A percentile compares a stretch with the other conserved stretches of the same genome.
phyloP scores from a whole-genome alignment of 768 basidiomycete species.

The Suillus placidus region DNA sequence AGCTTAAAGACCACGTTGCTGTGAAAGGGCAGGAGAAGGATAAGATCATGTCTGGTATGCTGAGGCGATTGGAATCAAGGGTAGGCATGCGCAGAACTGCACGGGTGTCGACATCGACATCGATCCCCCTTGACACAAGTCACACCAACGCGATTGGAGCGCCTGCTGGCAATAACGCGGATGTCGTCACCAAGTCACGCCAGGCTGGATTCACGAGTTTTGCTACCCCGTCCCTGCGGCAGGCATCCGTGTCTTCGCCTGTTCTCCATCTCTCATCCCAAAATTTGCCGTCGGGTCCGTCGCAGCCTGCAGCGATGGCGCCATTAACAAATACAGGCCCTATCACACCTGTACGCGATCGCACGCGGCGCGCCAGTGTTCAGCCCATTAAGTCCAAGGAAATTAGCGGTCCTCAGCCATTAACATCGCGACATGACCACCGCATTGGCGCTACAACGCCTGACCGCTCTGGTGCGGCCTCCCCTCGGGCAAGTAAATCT shows the following conservation, averaged over 20 bases:
- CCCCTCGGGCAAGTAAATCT: constrained; percentile 33
- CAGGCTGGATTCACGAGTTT: constrained; percentile 60
- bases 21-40: constrained; percentile 38
- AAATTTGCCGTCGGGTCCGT: constrained; percentile 55
- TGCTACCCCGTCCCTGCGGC: constrained; percentile 65
- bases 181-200: constrained; percentile 43
- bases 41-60: constrained; percentile 48
- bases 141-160: constrained; percentile 27
- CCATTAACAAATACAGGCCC: constrained; percentile 50
- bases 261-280: constrained; percentile 66
- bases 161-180: constrained; percentile 31
- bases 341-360: constrained; percentile 50
- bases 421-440: constrained; percentile 37
- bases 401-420: constrained; percentile 43
- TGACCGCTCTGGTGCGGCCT: constrained; percentile 34
- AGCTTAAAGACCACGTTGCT: constrained; percentile 29
- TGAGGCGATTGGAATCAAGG: constrained; percentile 51
- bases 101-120: constrained; percentile 43
- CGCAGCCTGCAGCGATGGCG: constrained; percentile 47
- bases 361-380: constrained; percentile 44
- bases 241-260: constrained; percentile 77
- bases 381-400: constrained; percentile 36
- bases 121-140: constrained; percentile 37
- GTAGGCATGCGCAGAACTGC: constrained; percentile 51
- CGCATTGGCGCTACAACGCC: constrained; percentile 25